Evolutionary conservation across 1,284 basidiomycete genomes (phyloP).

Genomic region (Ganoderma sinense): DNA sequence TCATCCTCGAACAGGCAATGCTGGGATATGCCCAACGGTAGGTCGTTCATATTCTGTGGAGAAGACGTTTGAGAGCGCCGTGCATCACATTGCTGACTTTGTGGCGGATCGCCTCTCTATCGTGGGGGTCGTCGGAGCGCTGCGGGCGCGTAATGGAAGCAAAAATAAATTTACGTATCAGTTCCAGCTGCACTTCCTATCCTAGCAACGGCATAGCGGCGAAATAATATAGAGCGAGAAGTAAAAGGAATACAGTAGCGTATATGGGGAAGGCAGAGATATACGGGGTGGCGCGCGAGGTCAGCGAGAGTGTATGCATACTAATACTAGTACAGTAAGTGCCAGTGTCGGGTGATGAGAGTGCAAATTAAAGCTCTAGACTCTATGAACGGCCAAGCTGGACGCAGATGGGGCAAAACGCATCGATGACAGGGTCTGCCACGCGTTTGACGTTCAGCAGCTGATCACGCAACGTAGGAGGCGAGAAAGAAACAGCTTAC

Average conservation of each 20-base stretch:
- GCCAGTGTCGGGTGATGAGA: conserved; percentile 4
- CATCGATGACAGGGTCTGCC: conserved; percentile 53
- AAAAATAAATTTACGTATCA: conserved; percentile 24
- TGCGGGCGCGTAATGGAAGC: conserved; percentile 22
- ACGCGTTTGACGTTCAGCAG: conserved; percentile 24
- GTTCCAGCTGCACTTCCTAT: conserved; percentile 24
- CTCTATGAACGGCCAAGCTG: conserved; percentile 32
- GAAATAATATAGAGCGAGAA: conserved; percentile 25
- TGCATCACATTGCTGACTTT: conserved; percentile 22
- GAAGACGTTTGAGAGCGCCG: conserved; percentile 29
- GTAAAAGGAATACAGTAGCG: conserved; percentile 29
- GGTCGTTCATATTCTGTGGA: conserved; percentile 15
- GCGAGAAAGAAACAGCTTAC: conserved; percentile 43
- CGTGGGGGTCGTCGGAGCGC: background rate
- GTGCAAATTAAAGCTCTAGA: conserved; percentile 16
- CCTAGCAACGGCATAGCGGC: conserved; percentile 21
- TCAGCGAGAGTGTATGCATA: conserved; percentile 9
- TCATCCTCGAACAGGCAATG: conserved; percentile 25
- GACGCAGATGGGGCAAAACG: conserved; percentile 50
- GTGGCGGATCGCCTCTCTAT: conserved; percentile 28
- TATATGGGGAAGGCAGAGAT: conserved; percentile 12
- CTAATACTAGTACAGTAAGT: conserved; percentile 18
- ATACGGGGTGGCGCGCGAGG: conserved; percentile 10
- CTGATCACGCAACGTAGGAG: conserved; percentile 16
- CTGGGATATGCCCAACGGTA: conserved; percentile 16